Conservation (phyloP, 257 asterid species). For the Capsicum baccatum region DNA sequence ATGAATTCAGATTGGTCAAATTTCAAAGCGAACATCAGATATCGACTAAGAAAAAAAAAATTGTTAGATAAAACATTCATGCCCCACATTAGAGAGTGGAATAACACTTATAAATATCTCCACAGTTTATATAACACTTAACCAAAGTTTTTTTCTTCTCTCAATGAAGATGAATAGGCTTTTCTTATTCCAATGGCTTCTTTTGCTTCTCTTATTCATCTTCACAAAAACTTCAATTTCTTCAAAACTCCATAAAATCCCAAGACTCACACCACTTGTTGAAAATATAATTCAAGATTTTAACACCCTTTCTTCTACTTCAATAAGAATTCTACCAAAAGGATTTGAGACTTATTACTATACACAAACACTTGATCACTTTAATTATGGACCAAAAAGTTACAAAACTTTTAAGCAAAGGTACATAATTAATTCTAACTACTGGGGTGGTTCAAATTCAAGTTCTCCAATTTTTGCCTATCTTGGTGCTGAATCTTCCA, state of each 20-base stretch:
- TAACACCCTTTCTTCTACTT: not conserved
- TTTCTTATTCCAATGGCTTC: slow-evolving; percentile 17
- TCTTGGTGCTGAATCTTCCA: slow-evolving; percentile 69
- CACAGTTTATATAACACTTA: not conserved
- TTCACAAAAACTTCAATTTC: slow-evolving; percentile 21
- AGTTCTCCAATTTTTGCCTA: slow-evolving; percentile 64
- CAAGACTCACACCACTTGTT: slow-evolving; percentile 36
- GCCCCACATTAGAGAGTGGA: not conserved
- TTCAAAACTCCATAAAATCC: slow-evolving; percentile 33
- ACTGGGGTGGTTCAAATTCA: slow-evolving; percentile 62
- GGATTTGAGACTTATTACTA: slow-evolving; percentile 54
- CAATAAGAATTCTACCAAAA: not conserved
- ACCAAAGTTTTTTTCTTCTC: not conserved
- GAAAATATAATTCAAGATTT: slow-evolving; percentile 11
- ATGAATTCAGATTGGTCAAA: rapidly evolving
- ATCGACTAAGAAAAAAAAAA: not conserved
- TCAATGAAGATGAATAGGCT: not conserved
- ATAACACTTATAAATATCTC: not conserved
- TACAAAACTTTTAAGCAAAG: slow-evolving; percentile 61
- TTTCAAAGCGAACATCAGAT: rapidly evolving
- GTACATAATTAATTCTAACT: slow-evolving; percentile 49
- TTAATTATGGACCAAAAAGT: slow-evolving; percentile 67
- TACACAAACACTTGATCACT: slow-evolving; percentile 77
- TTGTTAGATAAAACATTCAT: not conserved
- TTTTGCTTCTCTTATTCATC: slow-evolving; percentile 26